phyloP scores from a whole-genome alignment of 345 rosid species.

The Litchi chinensis region DNA sequence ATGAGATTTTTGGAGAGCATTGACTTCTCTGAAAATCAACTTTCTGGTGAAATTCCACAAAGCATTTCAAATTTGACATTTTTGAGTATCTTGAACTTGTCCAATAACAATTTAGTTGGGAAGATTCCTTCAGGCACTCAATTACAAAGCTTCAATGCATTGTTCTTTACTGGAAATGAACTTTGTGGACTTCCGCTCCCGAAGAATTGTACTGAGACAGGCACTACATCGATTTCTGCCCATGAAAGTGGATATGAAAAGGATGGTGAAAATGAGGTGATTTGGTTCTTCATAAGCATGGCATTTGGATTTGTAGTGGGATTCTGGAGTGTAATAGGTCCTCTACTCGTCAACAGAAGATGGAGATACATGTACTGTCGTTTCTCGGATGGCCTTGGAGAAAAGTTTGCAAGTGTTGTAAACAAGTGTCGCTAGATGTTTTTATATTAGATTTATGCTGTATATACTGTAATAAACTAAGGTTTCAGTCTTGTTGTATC shows the following conservation, averaged over 20 bases:
- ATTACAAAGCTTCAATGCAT: neutral
- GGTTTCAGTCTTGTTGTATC: no score
- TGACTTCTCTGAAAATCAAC: neutral
- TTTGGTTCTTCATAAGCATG: neutral
- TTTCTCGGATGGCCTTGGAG: neutral
- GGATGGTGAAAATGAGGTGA: neutral
- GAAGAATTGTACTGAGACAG: neutral
- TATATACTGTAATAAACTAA: no score
- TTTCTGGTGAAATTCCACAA: neutral
- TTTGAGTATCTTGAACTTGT: neutral
- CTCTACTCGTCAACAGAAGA: neutral
- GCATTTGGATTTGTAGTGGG: slow-evolving; percentile 7
- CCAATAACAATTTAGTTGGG: neutral
- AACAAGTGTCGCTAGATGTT: neutral
- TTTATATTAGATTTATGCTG: no score
- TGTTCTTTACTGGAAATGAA: neutral
- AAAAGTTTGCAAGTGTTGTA: neutral
- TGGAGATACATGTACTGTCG: neutral
- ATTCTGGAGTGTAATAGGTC: neutral
- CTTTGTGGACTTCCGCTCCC: slow-evolving; percentile 16
- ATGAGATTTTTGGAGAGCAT: neutral
- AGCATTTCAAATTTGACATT: neutral
- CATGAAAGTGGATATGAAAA: neutral
- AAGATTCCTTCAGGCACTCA: slow-evolving; percentile 3
- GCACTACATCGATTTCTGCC: neutral